Evolutionary conservation across 306 rosid genomes (phyloP), one percentile per base, ranked within the genome.

Genomic region (Dalbergia cochinchinensis): DNA sequence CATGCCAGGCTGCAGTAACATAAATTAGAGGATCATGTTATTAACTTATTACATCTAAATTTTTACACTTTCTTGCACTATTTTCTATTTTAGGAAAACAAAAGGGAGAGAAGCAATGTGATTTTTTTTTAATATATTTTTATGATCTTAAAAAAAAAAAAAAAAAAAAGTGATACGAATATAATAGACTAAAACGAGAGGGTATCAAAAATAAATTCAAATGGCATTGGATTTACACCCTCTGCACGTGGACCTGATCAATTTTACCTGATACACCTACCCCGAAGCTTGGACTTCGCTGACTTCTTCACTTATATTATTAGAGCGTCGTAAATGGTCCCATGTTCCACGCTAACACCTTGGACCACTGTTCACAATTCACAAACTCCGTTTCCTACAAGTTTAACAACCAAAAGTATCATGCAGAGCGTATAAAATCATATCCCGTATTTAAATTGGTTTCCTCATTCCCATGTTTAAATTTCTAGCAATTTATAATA

Each of bases 271-370:
- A 31, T 44, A 51, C 45, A 34, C 45, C 80, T n/a, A 54, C 44
- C 12, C 33, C 34, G 82, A 79, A 54, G 35, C 37, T 22, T 59
- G 35, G 35, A 59, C 37, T 10, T 20, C 11, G 8, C 11, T 16
- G 20, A 2, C 60, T 54, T 9, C 6, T 9, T 35, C 11, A 8
- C 60, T 54, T 76, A 76, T 77, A 76, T 34, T 59, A 83, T 41
- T 59, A 80, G 73, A n/a, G n/a, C 59, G 82, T 67, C 66, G 63
- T 68, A 74, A 45, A 77, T 82, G 86, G 84, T 82, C 90, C 86
- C 86, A 68, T 51, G 68, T 79, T 69, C 80, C 84, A 83, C 42
- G 65, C 11, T 84, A 58, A 51, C 67, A 41, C 2, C 10, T 8
- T 18, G 84, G 90, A 84, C 90, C 88, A 81, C 84, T 67, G 22